Evolutionary conservation across 2,329 filamentous ascomycete genomes (phyloP).

Genomic region (Paraphaeosphaeria sporulosa): DNA sequence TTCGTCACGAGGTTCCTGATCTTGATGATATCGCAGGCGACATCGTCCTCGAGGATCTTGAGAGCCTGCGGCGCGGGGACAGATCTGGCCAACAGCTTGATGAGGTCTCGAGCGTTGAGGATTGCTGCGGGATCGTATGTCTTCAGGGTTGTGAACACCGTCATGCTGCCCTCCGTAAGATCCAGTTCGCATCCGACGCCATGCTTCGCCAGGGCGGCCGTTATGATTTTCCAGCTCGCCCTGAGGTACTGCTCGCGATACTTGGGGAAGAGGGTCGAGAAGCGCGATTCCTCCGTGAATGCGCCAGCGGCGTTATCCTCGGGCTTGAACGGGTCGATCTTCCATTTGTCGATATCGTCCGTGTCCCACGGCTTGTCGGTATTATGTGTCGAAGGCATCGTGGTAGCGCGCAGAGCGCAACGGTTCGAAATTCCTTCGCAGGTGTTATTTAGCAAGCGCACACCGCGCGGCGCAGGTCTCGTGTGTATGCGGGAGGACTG

Average conservation of each 20-base stretch:
- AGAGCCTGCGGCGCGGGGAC: constrained; percentile 92
- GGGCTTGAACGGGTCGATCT: constrained; percentile 83
- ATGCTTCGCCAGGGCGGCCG: constrained; percentile 81
- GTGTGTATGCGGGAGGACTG: background rate
- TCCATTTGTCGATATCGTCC: constrained; percentile 97
- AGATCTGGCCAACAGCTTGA: constrained; percentile 83
- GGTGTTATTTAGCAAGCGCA: background rate
- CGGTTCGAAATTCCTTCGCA: background rate
- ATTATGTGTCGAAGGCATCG: constrained; percentile 74
- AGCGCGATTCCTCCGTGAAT: constrained; percentile 92
- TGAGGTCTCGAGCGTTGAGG: constrained; percentile 90
- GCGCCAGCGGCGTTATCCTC: constrained; percentile 85
- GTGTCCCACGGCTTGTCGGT: constrained; percentile 81
- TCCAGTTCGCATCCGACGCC: constrained; percentile 93
- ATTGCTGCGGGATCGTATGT: constrained; percentile 93
- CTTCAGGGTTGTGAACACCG: constrained; percentile 90
- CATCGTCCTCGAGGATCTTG: constrained; percentile 90
- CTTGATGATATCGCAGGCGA: constrained; percentile 95
- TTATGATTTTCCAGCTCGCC: constrained; percentile 92
- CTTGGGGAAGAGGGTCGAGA: constrained; percentile 83
- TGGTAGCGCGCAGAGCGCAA: background rate
- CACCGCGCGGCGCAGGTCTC: background rate
- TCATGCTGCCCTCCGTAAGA: constrained; percentile 95
- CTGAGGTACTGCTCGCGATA: constrained; percentile 95
- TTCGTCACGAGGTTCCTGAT: constrained; percentile 88